A percentile compares a stretch with the other conserved stretches of the same genome.
Evolutionary conservation across 2,329 filamentous ascomycete species (phyloP).

Genomic region (Colletotrichum tamarilloi): DNA sequence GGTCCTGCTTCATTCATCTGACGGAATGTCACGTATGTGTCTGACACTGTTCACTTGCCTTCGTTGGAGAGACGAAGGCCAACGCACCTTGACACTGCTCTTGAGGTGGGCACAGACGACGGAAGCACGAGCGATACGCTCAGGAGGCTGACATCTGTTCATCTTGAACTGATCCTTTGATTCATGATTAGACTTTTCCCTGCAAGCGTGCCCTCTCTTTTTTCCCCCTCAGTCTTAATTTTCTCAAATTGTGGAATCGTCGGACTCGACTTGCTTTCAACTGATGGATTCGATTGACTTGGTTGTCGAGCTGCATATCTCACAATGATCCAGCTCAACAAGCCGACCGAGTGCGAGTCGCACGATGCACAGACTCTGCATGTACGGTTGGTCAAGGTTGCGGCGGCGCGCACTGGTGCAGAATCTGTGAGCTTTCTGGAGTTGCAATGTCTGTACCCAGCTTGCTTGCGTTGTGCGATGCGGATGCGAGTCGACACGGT

Average conservation of each 20-base stretch:
- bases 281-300: not conserved
- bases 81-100: not conserved
- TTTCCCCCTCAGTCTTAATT: not conserved
- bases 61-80: not conserved
- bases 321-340: not conserved
- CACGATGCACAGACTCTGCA: conserved; percentile 18
- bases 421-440: conserved; percentile 11
- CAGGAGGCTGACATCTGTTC: not conserved
- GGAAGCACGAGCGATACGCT: not conserved
- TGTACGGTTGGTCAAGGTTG: not conserved
- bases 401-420: conserved; percentile 14
- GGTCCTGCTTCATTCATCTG: not conserved
- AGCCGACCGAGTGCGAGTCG: conserved; percentile 17
- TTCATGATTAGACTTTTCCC: too few relatives aligned
- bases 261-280: not conserved
- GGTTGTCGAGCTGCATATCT: not conserved
- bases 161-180: not conserved
- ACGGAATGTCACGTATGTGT: not conserved
- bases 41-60: not conserved
- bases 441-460: conserved; percentile 1
- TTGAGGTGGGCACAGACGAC: not conserved
- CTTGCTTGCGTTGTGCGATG: conserved; percentile 23
- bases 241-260: not conserved
- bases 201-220: too few relatives aligned
- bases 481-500: conserved; percentile 26